Conservation (phyloP, 2,329 filamentous ascomycete genomes). For the Colletotrichum kahawae region DNA sequence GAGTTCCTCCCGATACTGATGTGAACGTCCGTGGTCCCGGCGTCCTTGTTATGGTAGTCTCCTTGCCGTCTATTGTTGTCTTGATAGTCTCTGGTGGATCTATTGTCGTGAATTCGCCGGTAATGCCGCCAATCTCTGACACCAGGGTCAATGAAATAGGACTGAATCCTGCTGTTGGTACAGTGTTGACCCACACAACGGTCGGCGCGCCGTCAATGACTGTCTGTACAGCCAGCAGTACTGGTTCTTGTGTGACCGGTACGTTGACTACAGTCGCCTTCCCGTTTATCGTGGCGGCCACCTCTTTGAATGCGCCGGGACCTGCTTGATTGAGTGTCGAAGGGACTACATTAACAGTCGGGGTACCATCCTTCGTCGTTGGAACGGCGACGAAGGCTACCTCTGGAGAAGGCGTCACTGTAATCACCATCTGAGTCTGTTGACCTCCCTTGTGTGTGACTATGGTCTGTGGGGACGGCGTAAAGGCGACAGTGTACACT, state of each 20-base stretch:
- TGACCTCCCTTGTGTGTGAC: slow-evolving; percentile 3
- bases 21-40: slow-evolving; percentile 28
- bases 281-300: not conserved
- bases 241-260: not conserved
- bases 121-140: slow-evolving; percentile 28
- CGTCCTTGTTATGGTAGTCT: slow-evolving; percentile 27
- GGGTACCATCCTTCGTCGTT: not conserved
- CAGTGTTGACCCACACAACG: slow-evolving; percentile 21
- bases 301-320: not conserved
- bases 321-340: not conserved
- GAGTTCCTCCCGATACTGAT: slow-evolving; percentile 29
- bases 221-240: slow-evolving; percentile 5
- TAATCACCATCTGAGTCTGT: slow-evolving; percentile 9
- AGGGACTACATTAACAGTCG: not conserved
- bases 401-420: slow-evolving; percentile 8
- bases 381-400: not conserved
- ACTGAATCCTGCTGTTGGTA: slow-evolving; percentile 25
- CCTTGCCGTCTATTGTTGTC: slow-evolving; percentile 28
- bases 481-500: slow-evolving; percentile 11
- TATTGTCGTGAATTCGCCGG: slow-evolving; percentile 26
- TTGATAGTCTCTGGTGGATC: slow-evolving; percentile 27
- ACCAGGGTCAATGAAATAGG: slow-evolving; percentile 28
- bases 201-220: slow-evolving; percentile 18
- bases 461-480: not conserved
- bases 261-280: not conserved